Evolutionary conservation across 2,329 filamentous ascomycete species (phyloP).

Genomic region (Tolypocladium pustulatum): DNA sequence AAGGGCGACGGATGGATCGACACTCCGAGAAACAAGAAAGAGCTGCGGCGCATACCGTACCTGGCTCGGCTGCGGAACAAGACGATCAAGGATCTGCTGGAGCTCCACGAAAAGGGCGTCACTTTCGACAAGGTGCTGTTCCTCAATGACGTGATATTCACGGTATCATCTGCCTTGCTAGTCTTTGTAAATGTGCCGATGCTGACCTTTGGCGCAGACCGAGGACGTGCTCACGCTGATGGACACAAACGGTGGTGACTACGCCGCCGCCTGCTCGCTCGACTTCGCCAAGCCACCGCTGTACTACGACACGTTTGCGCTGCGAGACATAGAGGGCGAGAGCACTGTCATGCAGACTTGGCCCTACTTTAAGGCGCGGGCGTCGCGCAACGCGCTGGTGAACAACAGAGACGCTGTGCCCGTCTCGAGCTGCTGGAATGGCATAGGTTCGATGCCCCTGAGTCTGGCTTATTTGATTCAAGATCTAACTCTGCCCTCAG

Average conservation of each 20-base stretch:
- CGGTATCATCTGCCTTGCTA: conserved; percentile 20
- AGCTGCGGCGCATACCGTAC: conserved; percentile 58
- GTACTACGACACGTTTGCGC: conserved; percentile 54
- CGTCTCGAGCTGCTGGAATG: conserved; percentile 35
- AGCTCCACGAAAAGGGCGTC: conserved; percentile 37
- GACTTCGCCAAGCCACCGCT: conserved; percentile 44
- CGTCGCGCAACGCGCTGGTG: conserved; percentile 43
- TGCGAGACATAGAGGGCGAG: conserved; percentile 41
- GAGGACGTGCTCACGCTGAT: conserved; percentile 46
- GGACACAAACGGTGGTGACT: conserved; percentile 45
- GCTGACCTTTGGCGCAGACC: conserved; percentile 24
- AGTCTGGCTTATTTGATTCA: too few relatives aligned
- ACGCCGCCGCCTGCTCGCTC: conserved; percentile 51
- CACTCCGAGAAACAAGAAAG: conserved; percentile 40
- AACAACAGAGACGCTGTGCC: conserved; percentile 33
- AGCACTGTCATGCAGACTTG: conserved; percentile 42
- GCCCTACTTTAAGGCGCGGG: conserved; percentile 44
- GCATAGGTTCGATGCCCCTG: conserved; percentile 21
- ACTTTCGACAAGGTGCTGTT: conserved; percentile 49
- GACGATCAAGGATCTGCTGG: conserved; percentile 47
- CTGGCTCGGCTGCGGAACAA: conserved; percentile 53
- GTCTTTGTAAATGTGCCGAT: not conserved
- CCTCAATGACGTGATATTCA: conserved; percentile 54
- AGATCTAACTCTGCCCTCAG: conserved; percentile 9
- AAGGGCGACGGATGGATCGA: conserved; percentile 50